Base-by-base conservation (phyloP, 2,329 filamentous ascomycete genomes). In the Massarina eburnea region DNA sequence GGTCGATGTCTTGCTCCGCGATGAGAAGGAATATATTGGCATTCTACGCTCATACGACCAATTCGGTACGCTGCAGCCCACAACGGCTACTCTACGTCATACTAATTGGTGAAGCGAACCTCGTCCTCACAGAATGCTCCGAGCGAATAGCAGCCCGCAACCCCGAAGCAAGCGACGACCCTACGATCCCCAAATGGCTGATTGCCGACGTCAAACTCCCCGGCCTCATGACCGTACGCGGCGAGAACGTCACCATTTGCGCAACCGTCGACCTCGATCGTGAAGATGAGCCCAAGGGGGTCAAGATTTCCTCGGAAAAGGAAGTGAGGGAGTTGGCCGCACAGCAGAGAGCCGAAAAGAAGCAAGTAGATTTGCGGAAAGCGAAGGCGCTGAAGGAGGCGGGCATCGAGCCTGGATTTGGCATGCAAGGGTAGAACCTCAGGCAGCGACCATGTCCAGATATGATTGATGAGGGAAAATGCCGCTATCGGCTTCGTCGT, bases 241-340 rank as follows among this genome's bases (percentile, higher is more conserved):
- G 94, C 57, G 94, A 99, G 75, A 99, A 99, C 70, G 94, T 99
- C n/a, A 79, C 96, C 41, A 78, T 99, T 35, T 80, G 97, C 15
- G 94, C 94, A 29, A 95, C 97, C 73, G 95, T 99, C 61, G 94
- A 99, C 69, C 82, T 99, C 19, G 94, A 99, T 76, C 90, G 88
- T 65, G 94, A 99, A 71, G 94, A 99, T 70, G 85, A 95, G 47
- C 79, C 90, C 12, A 90, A 89, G 1, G 83, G 85, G 24, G 90
- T 87, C 59, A 76, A 80, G 56, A 76, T 78, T 53, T 90, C 84
- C 1, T 80, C 89, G 1, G 76, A 84, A 38, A 81, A 86, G 37
- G 74, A 85, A 52, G 89, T 95, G 24, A 82, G 85, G 59, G 74
- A 84, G 51, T 86, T 95, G 29, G 83, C 85, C 55, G 82, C 80